phyloP scores from a whole-genome alignment of 805 yeast species.

The Lipomyces yamadae region DNA sequence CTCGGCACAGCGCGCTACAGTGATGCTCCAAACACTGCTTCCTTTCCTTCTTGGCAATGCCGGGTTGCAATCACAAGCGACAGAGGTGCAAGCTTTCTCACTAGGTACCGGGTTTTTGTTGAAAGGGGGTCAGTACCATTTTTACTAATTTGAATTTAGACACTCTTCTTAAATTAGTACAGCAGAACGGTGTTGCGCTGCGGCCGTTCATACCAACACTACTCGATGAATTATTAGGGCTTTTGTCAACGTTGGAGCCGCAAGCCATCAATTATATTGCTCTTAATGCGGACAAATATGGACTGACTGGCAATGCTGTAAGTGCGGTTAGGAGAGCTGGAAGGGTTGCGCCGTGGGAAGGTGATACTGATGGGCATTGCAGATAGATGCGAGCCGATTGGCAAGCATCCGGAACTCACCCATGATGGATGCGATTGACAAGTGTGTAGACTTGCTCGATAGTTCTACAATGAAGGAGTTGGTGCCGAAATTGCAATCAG shows the following conservation, averaged over 20 bases:
- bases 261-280: slow-evolving; percentile 84
- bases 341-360: background rate
- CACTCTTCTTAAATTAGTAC: slow-evolving; percentile 74
- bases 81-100: slow-evolving; percentile 78
- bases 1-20: slow-evolving; percentile 51
- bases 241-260: slow-evolving; percentile 90
- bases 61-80: slow-evolving; percentile 84
- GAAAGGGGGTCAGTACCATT: slow-evolving; percentile 29
- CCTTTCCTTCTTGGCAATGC: slow-evolving; percentile 80
- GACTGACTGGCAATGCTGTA: slow-evolving; percentile 64
- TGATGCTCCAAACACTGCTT: slow-evolving; percentile 60
- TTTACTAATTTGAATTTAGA: slow-evolving; percentile 4
- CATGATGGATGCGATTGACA: slow-evolving; percentile 83
- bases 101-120: slow-evolving; percentile 44
- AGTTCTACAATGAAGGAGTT: slow-evolving; percentile 56
- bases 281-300: slow-evolving; percentile 86
- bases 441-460: slow-evolving; percentile 62
- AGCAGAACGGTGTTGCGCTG: slow-evolving; percentile 60
- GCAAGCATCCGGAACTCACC: slow-evolving; percentile 81
- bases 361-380: background rate
- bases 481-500: slow-evolving; percentile 55
- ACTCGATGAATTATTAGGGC: slow-evolving; percentile 66
- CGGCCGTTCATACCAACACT: slow-evolving; percentile 71
- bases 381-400: slow-evolving; percentile 74
- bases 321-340: background rate